Evolutionary conservation across 768 basidiomycete species (phyloP).

Genomic region (Mycena olivaceomarginata): DNA sequence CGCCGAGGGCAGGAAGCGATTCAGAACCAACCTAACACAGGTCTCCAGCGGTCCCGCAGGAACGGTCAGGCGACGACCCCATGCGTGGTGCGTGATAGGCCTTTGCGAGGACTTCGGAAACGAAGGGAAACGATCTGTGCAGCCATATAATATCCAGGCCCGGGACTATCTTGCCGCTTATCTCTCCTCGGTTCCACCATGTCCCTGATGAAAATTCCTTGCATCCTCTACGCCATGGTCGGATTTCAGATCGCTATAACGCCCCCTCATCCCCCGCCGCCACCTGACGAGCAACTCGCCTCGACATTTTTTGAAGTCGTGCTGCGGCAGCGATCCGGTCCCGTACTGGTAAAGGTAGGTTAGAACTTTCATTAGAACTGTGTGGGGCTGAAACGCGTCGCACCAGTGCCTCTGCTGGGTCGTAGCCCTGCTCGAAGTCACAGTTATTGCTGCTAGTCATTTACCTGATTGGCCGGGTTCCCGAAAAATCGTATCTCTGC

Average conservation of each 20-base stretch:
- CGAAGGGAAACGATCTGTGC: constrained; percentile 40
- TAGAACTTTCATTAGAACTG: constrained; percentile 1
- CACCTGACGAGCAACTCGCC: constrained; percentile 54
- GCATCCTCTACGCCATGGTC: constrained; percentile 63
- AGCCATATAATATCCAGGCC: constrained; percentile 40
- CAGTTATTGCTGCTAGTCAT: constrained; percentile 58
- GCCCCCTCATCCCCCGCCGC: constrained; percentile 65
- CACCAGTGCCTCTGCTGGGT: constrained; percentile 62
- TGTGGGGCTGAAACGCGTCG: constrained; percentile 19
- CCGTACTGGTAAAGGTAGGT: constrained; percentile 59
- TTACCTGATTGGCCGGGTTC: constrained; percentile 47
- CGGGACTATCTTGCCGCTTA: constrained; percentile 17
- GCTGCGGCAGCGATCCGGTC: constrained; percentile 58
- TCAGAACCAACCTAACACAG: constrained; percentile 32
- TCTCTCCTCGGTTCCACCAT: constrained; percentile 43
- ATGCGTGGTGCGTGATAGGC: constrained; percentile 35
- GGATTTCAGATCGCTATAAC: constrained; percentile 67
- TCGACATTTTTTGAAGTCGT: constrained; percentile 61
- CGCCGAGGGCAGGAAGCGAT: constrained; percentile 37
- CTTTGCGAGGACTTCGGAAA: constrained; percentile 42
- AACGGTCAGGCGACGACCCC: constrained; percentile 37
- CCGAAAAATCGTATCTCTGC: constrained; percentile 49
- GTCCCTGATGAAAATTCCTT: constrained; percentile 63
- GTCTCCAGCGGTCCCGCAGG: constrained; percentile 41
- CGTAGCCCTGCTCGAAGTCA: constrained; percentile 60